These are phyloP conservation scores for Macrolepiota albuminosa DNA, from an alignment of 768 basidiomycete genomes.

Conservation along the genomic window DNA sequence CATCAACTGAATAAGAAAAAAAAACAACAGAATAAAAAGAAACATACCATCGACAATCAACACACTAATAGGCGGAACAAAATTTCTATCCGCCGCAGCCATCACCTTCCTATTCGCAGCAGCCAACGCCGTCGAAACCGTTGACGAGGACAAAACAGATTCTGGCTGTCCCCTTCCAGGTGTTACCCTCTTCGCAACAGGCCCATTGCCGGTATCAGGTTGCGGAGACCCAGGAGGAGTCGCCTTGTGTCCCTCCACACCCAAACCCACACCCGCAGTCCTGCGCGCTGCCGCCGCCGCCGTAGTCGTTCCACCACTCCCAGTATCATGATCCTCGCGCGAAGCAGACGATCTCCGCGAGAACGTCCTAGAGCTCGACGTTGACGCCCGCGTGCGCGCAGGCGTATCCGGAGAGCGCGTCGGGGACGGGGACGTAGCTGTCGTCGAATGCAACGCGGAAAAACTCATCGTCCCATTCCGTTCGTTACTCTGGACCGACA, in stretches of 20 bases:
- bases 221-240: slow-evolving; percentile 13
- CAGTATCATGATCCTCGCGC: background rate
- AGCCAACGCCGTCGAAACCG: slow-evolving; percentile 21
- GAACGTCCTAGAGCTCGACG: background rate
- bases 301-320: background rate
- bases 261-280: background rate
- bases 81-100: slow-evolving; percentile 52
- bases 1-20: background rate
- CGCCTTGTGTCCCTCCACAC: slow-evolving; percentile 3
- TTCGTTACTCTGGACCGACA: slow-evolving; percentile 20
- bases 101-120: slow-evolving; percentile 46
- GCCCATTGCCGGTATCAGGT: slow-evolving; percentile 1
- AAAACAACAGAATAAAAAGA: slow-evolving; percentile 6
- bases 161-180: slow-evolving; percentile 11
- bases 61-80: slow-evolving; percentile 96
- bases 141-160: background rate
- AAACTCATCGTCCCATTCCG: slow-evolving; percentile 21
- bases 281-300: background rate
- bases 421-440: slow-evolving; percentile 13
- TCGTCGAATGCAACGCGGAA: slow-evolving; percentile 28
- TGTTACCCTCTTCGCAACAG: background rate
- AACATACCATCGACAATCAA: slow-evolving; percentile 92
- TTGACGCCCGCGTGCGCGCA: background rate
- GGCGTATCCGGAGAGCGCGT: slow-evolving; percentile 1
- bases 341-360: slow-evolving; percentile 11